phyloP scores from a whole-genome alignment of 495 filamentous ascomycete species.

The Choiromyces venosus region DNA sequence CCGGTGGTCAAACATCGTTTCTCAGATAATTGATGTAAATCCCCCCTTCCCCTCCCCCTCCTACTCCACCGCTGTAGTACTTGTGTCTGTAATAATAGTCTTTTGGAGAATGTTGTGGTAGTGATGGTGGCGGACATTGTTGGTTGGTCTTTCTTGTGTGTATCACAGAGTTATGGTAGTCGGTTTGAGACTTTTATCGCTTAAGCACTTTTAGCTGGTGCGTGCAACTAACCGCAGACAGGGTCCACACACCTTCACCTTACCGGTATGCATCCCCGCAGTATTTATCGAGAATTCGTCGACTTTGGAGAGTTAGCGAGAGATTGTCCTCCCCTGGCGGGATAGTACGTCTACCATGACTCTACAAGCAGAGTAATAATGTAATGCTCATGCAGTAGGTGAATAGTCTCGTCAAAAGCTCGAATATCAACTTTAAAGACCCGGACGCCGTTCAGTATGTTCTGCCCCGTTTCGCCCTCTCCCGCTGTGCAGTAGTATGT shows the following conservation, averaged over 20 bases:
- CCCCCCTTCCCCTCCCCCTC: too few species aligned
- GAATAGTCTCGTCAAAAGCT: constrained; percentile 11
- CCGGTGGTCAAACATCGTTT: not conserved
- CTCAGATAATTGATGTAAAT: not conserved
- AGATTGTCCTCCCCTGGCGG: constrained; percentile 31
- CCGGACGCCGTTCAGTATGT: constrained; percentile 63
- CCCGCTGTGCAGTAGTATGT: too few species aligned
- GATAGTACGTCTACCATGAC: constrained; percentile 23
- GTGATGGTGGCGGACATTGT: not conserved
- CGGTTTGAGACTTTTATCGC: not conserved
- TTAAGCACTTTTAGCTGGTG: not conserved
- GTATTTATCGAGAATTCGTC: constrained; percentile 26
- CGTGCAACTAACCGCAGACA: too few species aligned
- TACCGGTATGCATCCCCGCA: constrained; percentile 36
- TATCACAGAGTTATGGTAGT: not conserved
- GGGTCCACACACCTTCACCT: not conserved
- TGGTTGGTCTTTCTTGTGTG: not conserved
- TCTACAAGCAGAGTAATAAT: not conserved
- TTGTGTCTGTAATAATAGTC: not conserved
- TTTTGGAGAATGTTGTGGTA: not conserved
- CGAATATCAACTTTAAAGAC: constrained; percentile 68
- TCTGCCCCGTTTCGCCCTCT: not conserved
- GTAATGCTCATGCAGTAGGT: constrained; percentile 4
- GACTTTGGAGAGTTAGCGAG: constrained; percentile 36
- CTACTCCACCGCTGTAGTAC: not conserved